A percentile compares a stretch with the other conserved stretches of the same genome.
Conservation (phyloP, 768 basidiomycete genomes). For the Mycena vitilis region DNA sequence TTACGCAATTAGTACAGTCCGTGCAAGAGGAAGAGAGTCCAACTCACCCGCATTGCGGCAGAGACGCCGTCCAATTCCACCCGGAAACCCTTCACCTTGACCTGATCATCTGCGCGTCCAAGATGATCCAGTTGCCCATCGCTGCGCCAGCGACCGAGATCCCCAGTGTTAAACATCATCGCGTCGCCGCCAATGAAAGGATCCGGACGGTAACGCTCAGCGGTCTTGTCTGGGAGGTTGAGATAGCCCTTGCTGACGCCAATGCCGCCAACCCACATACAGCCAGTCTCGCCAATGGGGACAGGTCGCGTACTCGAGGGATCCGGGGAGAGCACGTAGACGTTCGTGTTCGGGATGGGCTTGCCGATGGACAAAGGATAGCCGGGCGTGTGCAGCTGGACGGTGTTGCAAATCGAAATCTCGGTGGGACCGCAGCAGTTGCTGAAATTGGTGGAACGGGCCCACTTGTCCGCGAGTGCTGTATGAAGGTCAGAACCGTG, state of each 20-base stretch:
- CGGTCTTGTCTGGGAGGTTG: constrained; percentile 47
- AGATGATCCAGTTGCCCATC: constrained; percentile 48
- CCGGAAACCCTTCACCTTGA: constrained; percentile 64
- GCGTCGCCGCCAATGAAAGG: constrained; percentile 51
- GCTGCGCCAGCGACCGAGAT: constrained; percentile 44
- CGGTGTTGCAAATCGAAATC: constrained; percentile 60
- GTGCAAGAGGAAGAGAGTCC: not conserved
- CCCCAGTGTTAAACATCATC: constrained; percentile 64
- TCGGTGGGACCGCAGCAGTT: constrained; percentile 62
- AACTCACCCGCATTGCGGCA: constrained; percentile 54
- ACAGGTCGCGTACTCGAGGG: constrained; percentile 49
- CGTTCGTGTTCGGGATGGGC: constrained; percentile 58
- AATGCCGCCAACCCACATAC: constrained; percentile 62
- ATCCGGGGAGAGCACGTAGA: constrained; percentile 51
- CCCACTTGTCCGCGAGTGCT: constrained; percentile 39
- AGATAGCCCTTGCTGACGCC: constrained; percentile 45
- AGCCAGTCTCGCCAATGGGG: constrained; percentile 52
- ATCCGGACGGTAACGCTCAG: constrained; percentile 55
- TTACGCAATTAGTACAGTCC: not conserved
- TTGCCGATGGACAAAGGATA: constrained; percentile 52
- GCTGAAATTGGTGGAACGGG: constrained; percentile 44
- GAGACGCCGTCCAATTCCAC: constrained; percentile 63
- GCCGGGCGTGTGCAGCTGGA: constrained; percentile 51
- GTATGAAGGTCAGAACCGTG: constrained; percentile 23
- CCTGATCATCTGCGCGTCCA: constrained; percentile 58